Percentiles rank a stretch among this genome's conserved stretches.
Evolutionary conservation across 768 basidiomycete species (phyloP).

Genomic region (Chalciporus sphaerocephalus): DNA sequence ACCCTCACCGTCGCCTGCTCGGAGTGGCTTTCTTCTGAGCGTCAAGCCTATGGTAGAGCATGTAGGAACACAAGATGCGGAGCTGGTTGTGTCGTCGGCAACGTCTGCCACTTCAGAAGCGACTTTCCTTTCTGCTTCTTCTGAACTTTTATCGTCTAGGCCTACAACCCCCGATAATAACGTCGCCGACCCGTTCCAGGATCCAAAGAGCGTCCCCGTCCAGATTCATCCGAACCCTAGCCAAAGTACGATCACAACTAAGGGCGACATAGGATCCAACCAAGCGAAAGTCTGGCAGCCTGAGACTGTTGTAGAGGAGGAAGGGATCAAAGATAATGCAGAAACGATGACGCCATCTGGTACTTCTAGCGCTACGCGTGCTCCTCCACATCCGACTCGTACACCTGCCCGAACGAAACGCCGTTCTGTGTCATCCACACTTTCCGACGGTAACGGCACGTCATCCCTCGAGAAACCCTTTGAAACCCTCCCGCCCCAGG

Average conservation of each 20-base stretch:
- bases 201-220: conserved; percentile 15
- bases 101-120: conserved; percentile 36
- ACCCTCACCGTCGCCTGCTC: conserved; percentile 31
- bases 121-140: conserved; percentile 53
- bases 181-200: conserved; percentile 40
- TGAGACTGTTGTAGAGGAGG: conserved; percentile 53
- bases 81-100: conserved; percentile 44
- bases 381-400: conserved; percentile 66
- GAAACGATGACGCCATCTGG: conserved; percentile 10
- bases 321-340: conserved; percentile 14
- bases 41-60: conserved; percentile 15
- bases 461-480: conserved; percentile 45
- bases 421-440: conserved; percentile 85
- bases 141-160: conserved; percentile 46
- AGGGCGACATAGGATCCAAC: conserved; percentile 28
- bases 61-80: conserved; percentile 16
- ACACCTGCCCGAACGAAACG: conserved; percentile 95
- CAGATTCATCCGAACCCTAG: conserved; percentile 51
- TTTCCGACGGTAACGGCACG: conserved; percentile 59
- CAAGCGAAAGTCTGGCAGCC: conserved; percentile 37
- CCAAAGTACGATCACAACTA: conserved; percentile 54
- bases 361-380: conserved; percentile 23
- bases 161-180: conserved; percentile 56
- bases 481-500: conserved; percentile 39
- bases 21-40: conserved; percentile 28